Conservation (phyloP, 2,329 filamentous ascomycete species). For the Penicillium sp. region DNA sequence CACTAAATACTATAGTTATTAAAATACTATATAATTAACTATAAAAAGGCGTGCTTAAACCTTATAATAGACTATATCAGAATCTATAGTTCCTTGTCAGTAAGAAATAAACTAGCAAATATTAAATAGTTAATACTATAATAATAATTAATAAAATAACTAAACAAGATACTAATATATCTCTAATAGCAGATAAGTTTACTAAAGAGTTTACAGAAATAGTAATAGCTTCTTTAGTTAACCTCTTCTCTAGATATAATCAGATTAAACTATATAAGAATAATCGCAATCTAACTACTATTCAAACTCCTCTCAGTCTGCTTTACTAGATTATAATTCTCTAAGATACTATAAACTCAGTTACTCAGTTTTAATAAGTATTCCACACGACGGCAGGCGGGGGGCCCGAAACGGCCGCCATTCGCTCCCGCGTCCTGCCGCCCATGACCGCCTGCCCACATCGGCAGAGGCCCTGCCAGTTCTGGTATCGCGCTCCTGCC, state of each 20-base stretch:
- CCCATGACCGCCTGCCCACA: not conserved
- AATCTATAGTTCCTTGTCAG: conserved; percentile 1
- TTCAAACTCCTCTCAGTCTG: not conserved
- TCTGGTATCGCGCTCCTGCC: not conserved
- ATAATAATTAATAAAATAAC: conserved; percentile 1
- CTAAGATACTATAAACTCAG: not conserved
- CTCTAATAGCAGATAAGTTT: not conserved
- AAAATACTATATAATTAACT: not conserved
- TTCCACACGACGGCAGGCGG: conserved; percentile 1
- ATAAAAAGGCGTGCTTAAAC: not conserved
- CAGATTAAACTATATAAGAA: not conserved
- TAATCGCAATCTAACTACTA: not conserved
- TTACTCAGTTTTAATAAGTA: not conserved
- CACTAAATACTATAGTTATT: not conserved
- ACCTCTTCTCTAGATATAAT: not conserved
- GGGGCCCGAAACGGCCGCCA: conserved; percentile 1
- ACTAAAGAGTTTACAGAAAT: not conserved
- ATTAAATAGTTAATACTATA: not conserved
- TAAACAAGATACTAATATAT: not conserved
- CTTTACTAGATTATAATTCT: not conserved
- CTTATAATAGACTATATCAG: not conserved
- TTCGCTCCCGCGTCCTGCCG: not conserved
- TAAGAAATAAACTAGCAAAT: not conserved
- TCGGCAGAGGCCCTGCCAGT: not conserved
- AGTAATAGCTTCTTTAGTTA: not conserved